Evolutionary conservation across 306 rosid genomes (phyloP).

Genomic region (Inga laurina): DNA sequence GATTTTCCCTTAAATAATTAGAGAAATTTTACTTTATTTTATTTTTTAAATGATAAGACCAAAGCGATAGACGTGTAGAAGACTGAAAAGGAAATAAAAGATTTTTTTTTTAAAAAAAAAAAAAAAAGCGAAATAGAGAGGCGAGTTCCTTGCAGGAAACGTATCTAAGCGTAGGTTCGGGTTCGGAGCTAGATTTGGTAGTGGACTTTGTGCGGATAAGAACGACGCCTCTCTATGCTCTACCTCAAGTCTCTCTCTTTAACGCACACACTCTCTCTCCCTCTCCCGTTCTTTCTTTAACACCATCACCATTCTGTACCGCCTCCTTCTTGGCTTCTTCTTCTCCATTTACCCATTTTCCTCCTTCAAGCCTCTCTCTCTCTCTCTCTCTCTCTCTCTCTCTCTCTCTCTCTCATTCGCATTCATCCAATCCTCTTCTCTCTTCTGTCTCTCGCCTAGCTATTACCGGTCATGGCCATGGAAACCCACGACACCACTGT

Average conservation of each 20-base stretch:
- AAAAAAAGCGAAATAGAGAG: slow-evolving; percentile 66
- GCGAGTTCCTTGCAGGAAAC: slow-evolving; percentile 82
- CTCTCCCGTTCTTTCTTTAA: neutral
- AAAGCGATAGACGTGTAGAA: neutral
- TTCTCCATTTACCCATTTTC: slow-evolving; percentile 75
- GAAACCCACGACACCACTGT: slow-evolving; percentile 76
- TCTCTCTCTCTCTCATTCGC: neutral
- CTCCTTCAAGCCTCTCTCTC: slow-evolving; percentile 54
- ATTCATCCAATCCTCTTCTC: neutral
- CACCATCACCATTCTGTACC: slow-evolving; percentile 56
- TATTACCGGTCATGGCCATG: slow-evolving; percentile 65
- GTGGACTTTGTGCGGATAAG: slow-evolving; percentile 91
- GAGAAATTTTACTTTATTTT: neutral
- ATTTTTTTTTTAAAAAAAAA: neutral
- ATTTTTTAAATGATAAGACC: neutral
- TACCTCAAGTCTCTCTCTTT: neutral
- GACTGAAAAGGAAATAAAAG: neutral
- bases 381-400: slow-evolving; percentile 31
- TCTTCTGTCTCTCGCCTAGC: neutral
- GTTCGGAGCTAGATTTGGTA: slow-evolving; percentile 59
- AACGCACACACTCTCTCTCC: slow-evolving; percentile 26
- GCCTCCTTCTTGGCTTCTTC: slow-evolving; percentile 45
- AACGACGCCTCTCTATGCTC: slow-evolving; percentile 48
- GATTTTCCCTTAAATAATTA: neutral
- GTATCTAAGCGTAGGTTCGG: slow-evolving; percentile 52